phyloP scores from a whole-genome alignment of 2,329 filamentous ascomycete genomes.

The Coleophoma eucalyptorum region DNA sequence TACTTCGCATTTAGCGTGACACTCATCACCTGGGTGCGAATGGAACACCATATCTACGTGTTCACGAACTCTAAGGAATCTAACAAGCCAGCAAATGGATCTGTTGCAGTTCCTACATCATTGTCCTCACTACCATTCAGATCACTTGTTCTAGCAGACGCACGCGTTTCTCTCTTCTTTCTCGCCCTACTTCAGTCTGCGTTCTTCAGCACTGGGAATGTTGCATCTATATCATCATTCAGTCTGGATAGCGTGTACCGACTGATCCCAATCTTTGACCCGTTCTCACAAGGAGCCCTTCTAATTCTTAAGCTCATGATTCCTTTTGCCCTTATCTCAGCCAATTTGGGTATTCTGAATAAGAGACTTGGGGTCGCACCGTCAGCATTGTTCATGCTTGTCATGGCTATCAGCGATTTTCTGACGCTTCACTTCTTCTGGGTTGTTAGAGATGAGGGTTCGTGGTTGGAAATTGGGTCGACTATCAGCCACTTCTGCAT shows the following conservation, averaged over 20 bases:
- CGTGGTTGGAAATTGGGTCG: conserved; percentile 95
- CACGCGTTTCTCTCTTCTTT: conserved; percentile 89
- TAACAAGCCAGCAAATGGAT: conserved; percentile 10
- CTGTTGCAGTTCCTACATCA: conserved; percentile 15
- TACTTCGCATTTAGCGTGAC: conserved; percentile 85
- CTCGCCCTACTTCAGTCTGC: conserved; percentile 90
- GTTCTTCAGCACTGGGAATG: conserved; percentile 96
- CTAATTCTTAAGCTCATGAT: conserved; percentile 88
- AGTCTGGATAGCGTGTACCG: conserved; percentile 86
- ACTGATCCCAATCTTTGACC: conserved; percentile 87
- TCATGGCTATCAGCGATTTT: conserved; percentile 87
- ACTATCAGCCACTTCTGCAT: conserved; percentile 96
- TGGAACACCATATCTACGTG: conserved; percentile 74
- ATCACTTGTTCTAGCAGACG: conserved; percentile 74
- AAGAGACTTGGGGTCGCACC: conserved; percentile 78
- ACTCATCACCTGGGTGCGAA: conserved; percentile 83
- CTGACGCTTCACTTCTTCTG: conserved; percentile 97
- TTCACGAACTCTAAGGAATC: conserved; percentile 27
- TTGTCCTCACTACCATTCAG: conserved; percentile 39
- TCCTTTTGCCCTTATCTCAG: conserved; percentile 87
- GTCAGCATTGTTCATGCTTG: conserved; percentile 87
- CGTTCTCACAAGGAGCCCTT: conserved; percentile 84
- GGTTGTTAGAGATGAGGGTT: conserved; percentile 94
- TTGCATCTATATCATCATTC: conserved; percentile 91
- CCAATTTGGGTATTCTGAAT: conserved; percentile 92